phyloP scores from a whole-genome alignment of 2,329 filamentous ascomycete species.

The Arthrobotrys sinensis region DNA sequence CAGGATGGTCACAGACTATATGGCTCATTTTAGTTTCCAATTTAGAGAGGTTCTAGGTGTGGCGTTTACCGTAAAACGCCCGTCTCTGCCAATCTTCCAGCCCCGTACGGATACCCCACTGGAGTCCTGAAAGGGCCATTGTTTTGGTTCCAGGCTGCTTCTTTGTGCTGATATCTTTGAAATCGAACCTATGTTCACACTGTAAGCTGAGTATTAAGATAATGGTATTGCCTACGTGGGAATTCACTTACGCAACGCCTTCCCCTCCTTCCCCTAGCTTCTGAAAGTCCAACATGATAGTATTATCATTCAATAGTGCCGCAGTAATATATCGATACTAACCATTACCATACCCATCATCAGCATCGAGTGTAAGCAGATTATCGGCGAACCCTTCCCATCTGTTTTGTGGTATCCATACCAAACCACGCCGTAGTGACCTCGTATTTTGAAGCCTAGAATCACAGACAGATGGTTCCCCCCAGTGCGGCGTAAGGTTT shows the following conservation, averaged over 20 bases:
- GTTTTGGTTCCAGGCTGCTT: constrained; percentile 6
- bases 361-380: constrained; percentile 13
- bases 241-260: constrained; percentile 10
- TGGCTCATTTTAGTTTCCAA: not conserved
- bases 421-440: not conserved
- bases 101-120: not conserved
- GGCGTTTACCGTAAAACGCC: constrained; percentile 34
- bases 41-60: not conserved
- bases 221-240: too few species aligned
- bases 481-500: constrained; percentile 14
- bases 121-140: not conserved
- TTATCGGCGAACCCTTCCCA: not conserved
- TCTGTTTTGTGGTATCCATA: constrained; percentile 25
- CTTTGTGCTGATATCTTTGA: constrained; percentile 14
- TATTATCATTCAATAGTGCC: constrained; percentile 33
- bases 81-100: constrained; percentile 7
- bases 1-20: constrained; percentile 47
- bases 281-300: constrained; percentile 17
- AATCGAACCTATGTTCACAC: constrained; percentile 24
- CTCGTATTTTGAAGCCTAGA: not conserved
- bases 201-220: not conserved
- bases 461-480: constrained; percentile 36
- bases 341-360: not conserved
- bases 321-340: constrained; percentile 18
- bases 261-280: not conserved